Evolutionary conservation across 75 land plant genomes (phyloP), one percentile per base, ranked within the genome.

Genomic region (Picea glauca): DNA sequence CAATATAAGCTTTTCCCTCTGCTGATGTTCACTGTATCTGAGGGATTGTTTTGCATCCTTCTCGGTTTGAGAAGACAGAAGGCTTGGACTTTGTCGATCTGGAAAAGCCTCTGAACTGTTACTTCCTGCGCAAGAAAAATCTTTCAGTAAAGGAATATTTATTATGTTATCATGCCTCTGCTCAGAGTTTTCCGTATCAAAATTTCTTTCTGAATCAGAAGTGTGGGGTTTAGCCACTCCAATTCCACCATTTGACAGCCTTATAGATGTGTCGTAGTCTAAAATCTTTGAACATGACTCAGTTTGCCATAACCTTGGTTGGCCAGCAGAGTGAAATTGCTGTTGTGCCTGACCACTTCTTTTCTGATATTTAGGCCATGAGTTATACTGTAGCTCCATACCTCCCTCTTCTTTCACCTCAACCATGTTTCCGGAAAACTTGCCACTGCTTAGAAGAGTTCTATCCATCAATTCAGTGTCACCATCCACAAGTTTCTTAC

Each of bases 361-460:
- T 43, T 43, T 70, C 12, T 70, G 74, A 70, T 70, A 38, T 40
- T n/a, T 21, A 40, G 74, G 56, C 74, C 56, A 70, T 21, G 74
- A 40, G 20, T 40, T 43, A 43, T 43, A 17, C 15, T 13, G 74
- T 21, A 40, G 54, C 74, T 70, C 43, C 50, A 3, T 21, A 40
- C 4, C 74, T 70, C 11, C 54, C 50, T 70, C 54, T 70, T 70
- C 50, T 70, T 38, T 70, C 50, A 20, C 2, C 5, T 12, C 13
- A 38, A n/a, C 54, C 23, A 20, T 70, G n/a, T 70, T 20, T 43
- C 40, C 35, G 35, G 46, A 70, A 70, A 43, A 70, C 23, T 38
- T 43, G 21, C 54, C 18, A 8, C 3, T 18, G 8, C 9, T 40
- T 43, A 46, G 43, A 38, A 46, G 21, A 70, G 21, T 9, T 38